A percentile compares a stretch with the other conserved stretches of the same genome.
Conservation (phyloP, 106 monocot species). For the Apostasia ramifera region DNA sequence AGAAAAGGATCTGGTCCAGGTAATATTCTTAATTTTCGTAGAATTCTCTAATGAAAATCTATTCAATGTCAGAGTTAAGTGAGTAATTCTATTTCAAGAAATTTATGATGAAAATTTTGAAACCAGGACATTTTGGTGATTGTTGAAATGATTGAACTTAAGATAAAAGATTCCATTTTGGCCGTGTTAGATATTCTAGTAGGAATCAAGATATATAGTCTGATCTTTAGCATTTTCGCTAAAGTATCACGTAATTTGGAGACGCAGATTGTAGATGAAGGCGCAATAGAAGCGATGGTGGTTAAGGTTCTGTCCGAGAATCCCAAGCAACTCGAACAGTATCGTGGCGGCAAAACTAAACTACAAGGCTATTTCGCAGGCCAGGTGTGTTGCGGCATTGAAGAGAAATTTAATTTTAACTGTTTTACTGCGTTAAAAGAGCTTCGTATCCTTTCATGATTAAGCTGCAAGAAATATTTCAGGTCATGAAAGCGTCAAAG, state of each 20-base stretch:
- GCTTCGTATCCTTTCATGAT: not conserved
- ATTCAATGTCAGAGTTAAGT: too few relatives aligned
- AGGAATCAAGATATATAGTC: too few relatives aligned
- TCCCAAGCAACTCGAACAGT: conserved; percentile 92
- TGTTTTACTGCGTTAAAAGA: not conserved
- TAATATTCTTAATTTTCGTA: conserved; percentile 8
- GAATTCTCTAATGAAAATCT: not conserved
- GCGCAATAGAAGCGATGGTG: conserved; percentile 71
- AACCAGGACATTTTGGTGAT: too few relatives aligned
- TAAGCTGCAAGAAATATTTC: conserved; percentile 1
- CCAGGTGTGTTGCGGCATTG: conserved; percentile 30
- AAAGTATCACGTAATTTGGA: not conserved
- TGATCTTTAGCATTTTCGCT: too few relatives aligned
- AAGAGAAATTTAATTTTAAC: not conserved
- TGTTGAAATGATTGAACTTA: too few relatives aligned
- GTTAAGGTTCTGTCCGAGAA: conserved; percentile 72
- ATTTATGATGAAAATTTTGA: too few relatives aligned
- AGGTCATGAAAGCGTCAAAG: conserved; percentile 97
- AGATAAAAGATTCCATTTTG: too few relatives aligned
- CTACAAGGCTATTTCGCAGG: conserved; percentile 91
- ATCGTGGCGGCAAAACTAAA: conserved; percentile 80
- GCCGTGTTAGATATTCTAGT: too few relatives aligned
- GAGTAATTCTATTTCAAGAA: too few relatives aligned
- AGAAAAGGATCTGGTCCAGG: conserved; percentile 94
- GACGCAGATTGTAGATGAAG: conserved; percentile 69